These are phyloP conservation scores for Oryza meyeriana DNA, from an alignment of 176 grass and related monocot species.

Conservation along the genomic window DNA sequence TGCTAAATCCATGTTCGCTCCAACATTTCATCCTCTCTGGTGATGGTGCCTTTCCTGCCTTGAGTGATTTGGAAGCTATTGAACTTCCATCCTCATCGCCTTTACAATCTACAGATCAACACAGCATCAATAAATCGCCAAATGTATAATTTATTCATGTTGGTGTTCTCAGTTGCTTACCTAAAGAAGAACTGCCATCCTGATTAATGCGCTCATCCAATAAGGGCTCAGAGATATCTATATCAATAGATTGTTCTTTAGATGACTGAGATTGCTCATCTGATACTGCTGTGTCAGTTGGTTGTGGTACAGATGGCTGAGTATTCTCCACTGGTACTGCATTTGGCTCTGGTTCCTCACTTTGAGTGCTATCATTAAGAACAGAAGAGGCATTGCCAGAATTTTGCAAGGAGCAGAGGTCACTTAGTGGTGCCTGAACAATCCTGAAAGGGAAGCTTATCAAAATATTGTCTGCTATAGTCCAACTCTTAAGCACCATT, in stretches of 20 bases:
- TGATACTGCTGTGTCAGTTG: constrained; percentile 11
- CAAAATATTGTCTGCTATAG: constrained; percentile 4
- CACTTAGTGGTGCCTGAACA: constrained; percentile 61
- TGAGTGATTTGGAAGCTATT: constrained; percentile 41
- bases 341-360: neutral
- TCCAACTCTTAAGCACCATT: neutral
- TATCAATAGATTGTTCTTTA: constrained; percentile 21
- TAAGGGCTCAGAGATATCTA: constrained; percentile 32
- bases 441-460: constrained; percentile 64
- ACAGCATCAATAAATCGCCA: constrained; percentile 22
- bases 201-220: constrained; percentile 43
- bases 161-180: constrained; percentile 36
- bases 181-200: constrained; percentile 43
- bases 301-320: constrained; percentile 3
- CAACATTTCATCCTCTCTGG: constrained; percentile 71
- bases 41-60: constrained; percentile 48
- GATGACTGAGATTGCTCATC: constrained; percentile 12
- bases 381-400: constrained; percentile 23
- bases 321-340: constrained; percentile 23
- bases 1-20: constrained; percentile 88
- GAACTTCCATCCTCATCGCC: constrained; percentile 27
- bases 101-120: constrained; percentile 41
- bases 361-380: constrained; percentile 24
- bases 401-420: constrained; percentile 50
- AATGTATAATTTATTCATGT: neutral